Evolutionary conservation across 140 eudicot genomes (phyloP).

Genomic region (Artemisia princeps): DNA sequence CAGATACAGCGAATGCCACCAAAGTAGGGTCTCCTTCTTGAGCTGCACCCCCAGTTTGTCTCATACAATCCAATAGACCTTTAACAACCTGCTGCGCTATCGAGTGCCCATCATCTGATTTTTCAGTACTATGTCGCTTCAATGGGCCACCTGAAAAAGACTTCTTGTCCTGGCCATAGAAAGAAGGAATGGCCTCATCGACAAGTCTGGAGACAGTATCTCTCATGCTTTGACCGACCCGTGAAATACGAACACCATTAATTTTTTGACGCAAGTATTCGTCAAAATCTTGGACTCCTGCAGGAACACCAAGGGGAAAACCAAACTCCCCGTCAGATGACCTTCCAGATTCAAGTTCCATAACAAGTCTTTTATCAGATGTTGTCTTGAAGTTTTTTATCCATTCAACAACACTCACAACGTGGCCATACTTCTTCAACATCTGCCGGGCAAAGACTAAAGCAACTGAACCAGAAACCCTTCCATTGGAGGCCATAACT

Average conservation of each 20-base stretch:
- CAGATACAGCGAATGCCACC: constrained; percentile 89
- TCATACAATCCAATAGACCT: constrained; percentile 82
- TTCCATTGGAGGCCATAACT: constrained; percentile 60
- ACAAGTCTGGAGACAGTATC: constrained; percentile 64
- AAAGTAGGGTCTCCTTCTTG: constrained; percentile 98
- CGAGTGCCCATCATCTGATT: constrained; percentile 60
- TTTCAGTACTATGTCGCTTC: constrained; percentile 48
- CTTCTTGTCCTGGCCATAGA: constrained; percentile 75
- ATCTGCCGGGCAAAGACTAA: constrained; percentile 65
- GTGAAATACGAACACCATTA: constrained; percentile 61
- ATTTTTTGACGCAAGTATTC: constrained; percentile 80
- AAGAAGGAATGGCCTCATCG: constrained; percentile 59
- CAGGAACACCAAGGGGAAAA: constrained; percentile 79
- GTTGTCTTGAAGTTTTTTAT: constrained; percentile 59
- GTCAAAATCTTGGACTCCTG: constrained; percentile 81
- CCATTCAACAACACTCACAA: constrained; percentile 71
- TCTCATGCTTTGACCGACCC: constrained; percentile 78
- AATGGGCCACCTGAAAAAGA: constrained; percentile 35
- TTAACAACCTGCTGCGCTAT: constrained; percentile 64
- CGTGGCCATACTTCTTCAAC: constrained; percentile 60
- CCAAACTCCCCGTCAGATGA: constrained; percentile 70
- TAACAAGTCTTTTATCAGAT: constrained; percentile 59
- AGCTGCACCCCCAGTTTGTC: constrained; percentile 99
- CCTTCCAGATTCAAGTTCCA: constrained; percentile 79
- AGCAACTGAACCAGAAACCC: constrained; percentile 64